Evolutionary conservation across 78 protist species (phyloP).

Genomic region (Dictyostelium brefeldianum): DNA sequence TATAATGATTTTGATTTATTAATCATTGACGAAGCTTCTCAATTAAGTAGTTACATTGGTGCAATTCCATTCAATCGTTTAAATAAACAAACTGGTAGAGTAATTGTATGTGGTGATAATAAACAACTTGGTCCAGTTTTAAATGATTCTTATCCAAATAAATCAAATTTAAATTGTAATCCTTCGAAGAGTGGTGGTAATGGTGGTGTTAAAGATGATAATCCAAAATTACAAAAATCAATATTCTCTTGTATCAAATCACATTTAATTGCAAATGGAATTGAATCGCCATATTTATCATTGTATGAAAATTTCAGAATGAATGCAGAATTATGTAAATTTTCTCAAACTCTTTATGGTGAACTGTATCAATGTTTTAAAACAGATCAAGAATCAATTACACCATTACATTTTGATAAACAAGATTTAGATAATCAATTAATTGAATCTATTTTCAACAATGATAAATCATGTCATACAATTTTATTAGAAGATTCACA

Average conservation of each 20-base stretch:
- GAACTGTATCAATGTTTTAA: neutral
- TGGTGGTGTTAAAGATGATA: neutral
- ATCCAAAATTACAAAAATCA: slow-evolving; percentile 69
- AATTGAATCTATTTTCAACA: slow-evolving; percentile 15
- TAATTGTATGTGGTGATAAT: slow-evolving; percentile 45
- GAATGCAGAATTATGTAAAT: slow-evolving; percentile 47
- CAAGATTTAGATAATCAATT: neutral
- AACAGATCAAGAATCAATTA: neutral
- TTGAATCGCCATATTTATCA: neutral
- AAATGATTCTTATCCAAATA: neutral
- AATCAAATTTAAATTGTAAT: neutral
- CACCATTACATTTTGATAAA: neutral
- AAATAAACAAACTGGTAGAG: neutral
- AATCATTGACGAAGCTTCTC: slow-evolving; percentile 73
- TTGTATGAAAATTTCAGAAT: slow-evolving; percentile 59
- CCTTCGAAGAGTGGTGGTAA: neutral
- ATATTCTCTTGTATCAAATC: slow-evolving; percentile 64
- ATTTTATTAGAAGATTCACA: slow-evolving; percentile 17
- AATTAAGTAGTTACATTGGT: slow-evolving; percentile 29
- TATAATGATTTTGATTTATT: slow-evolving; percentile 17
- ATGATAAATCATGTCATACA: slow-evolving; percentile 18
- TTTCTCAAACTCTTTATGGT: slow-evolving; percentile 49
- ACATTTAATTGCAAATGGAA: neutral
- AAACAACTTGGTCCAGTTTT: slow-evolving; percentile 66
- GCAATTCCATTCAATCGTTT: neutral